Base-by-base conservation (phyloP, 164 flowering plant genomes). In the Tetracentron sinense region DNA sequence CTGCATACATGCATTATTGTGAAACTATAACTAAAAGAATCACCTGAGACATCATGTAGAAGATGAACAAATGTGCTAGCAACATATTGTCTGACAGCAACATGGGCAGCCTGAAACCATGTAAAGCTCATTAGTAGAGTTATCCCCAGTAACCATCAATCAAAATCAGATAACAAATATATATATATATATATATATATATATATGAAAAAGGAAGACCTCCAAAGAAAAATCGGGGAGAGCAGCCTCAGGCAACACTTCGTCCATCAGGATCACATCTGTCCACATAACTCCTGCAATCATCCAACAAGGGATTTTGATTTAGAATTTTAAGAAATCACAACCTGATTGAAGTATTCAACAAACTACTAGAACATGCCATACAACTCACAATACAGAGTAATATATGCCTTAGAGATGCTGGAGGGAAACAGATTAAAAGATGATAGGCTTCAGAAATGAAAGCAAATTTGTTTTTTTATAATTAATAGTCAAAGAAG, bases 221-320 rank as follows among this genome's bases (percentile, higher is more conserved):
- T 95, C 78, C 61, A 85, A 61, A 58, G 82, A 72, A 77, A 78
- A 79, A 64, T 77, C 82, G 29, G 83, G 72, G 17, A 92, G 80
- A 69, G 72, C 77, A 72, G 97, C 94, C 66, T 90, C 97, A 67
- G 83, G 86, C 65, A 95, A 75, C 19, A 88, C 96, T 74, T 92
- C 90, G 72, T 87, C 96, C 81, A 95, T 74, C 64, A 83, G 65
- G 20, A 79, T 76, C 66, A 90, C 84, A 72, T 94, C 91, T 31
- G 48, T 79, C 99, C 99, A 94, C 62, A 89, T 74, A 56, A 75
- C 70, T 67, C 87, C 97, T 94, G 85, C 70, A 83, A 57, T 35
- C 21, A 63, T 55, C 44, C 64, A 10, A 11, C n/a, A 38, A 38
- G 11, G 44, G 11, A 3, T 29, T 12, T 27, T 21, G 25, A 19